Evolutionary conservation across 129 eudicot genomes (phyloP).

Genomic region (Daucus carota): DH1_v3.0 NC_030385.2:1701001-1701500

Average conservation of each 20-base stretch:
- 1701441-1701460: neutral
- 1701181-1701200: neutral
- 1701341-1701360: neutral
- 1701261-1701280: neutral
- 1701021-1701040: neutral
- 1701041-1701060: neutral
- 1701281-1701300: neutral
- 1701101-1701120: neutral
- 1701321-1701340: neutral
- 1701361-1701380: neutral
- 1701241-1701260: neutral
- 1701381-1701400: neutral
- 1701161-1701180: neutral
- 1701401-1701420: neutral
- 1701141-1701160: neutral
- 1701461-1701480: neutral
- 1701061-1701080: neutral
- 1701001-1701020: neutral
- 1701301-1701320: neutral
- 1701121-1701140: neutral
- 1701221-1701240: too few relatives aligned
- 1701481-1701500: neutral
- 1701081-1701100: neutral
- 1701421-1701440: neutral
- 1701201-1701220: neutral